Percentiles rank a stretch among this genome's conserved stretches.
Conservation (phyloP, 2,329 filamentous ascomycete species). For the Paecilomyces sp. region DNA sequence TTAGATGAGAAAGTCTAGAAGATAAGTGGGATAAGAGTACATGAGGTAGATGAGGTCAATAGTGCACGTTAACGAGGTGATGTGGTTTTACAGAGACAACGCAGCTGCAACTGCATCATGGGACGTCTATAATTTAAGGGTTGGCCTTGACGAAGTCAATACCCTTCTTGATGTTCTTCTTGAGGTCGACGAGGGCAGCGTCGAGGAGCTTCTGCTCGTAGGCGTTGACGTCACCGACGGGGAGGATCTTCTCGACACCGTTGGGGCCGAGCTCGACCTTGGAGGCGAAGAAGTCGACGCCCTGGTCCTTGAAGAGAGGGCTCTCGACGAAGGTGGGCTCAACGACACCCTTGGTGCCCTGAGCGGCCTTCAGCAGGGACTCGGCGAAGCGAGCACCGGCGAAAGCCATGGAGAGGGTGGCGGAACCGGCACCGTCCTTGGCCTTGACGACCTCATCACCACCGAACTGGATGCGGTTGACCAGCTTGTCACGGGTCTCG, state of each 20-base stretch:
- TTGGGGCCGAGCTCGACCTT: constrained; percentile 93
- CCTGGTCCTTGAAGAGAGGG: constrained; percentile 97
- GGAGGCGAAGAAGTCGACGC: constrained; percentile 93
- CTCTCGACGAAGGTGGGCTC: constrained; percentile 97
- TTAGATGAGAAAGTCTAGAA: constrained; percentile 5
- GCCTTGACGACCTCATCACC: constrained; percentile 99
- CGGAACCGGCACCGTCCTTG: constrained; percentile 95
- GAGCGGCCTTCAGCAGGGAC: constrained; percentile 82
- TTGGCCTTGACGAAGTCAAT: constrained; percentile 58
- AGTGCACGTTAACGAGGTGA: constrained; percentile 9
- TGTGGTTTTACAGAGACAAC: constrained; percentile 20
- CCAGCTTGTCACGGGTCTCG: constrained; percentile 65
- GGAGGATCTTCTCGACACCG: constrained; percentile 89
- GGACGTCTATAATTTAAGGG: constrained; percentile 30
- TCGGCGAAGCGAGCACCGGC: constrained; percentile 81
- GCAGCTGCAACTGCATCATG: constrained; percentile 12
- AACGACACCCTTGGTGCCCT: constrained; percentile 89
- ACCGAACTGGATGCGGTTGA: constrained; percentile 96
- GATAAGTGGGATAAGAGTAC: constrained; percentile 1
- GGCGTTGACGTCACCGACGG: constrained; percentile 75
- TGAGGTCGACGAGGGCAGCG: constrained; percentile 62
- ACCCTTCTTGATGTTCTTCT: constrained; percentile 89
- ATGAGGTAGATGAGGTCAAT: constrained; percentile 2
- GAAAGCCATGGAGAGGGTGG: constrained; percentile 98
- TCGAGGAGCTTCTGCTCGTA: constrained; percentile 87